Conservation (phyloP, 805 yeast genomes). For the Schwanniomyces polymorphus region DNA sequence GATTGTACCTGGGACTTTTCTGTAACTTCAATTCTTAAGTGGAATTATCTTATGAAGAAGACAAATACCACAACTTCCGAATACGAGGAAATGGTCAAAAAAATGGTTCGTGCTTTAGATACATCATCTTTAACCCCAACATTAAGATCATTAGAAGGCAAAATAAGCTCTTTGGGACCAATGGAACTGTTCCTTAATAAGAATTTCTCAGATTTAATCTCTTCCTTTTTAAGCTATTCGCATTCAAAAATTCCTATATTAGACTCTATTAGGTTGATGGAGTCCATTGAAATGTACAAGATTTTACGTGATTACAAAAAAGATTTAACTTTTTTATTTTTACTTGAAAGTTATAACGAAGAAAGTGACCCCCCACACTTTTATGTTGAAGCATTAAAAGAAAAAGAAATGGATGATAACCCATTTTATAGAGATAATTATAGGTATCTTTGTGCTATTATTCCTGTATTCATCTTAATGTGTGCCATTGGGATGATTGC, state of each 20-base stretch:
- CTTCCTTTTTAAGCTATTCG: slow-evolving; percentile 30
- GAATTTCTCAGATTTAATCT: slow-evolving; percentile 17
- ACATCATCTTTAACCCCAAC: not conserved
- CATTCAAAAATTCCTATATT: slow-evolving; percentile 34
- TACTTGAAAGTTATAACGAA: slow-evolving; percentile 12
- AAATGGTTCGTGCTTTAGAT: slow-evolving; percentile 14
- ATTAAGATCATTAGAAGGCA: slow-evolving; percentile 11
- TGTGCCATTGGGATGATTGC: slow-evolving; percentile 35
- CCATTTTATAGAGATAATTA: slow-evolving; percentile 18
- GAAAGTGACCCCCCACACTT: slow-evolving; percentile 6
- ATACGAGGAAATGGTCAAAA: slow-evolving; percentile 6
- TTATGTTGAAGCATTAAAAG: slow-evolving; percentile 12
- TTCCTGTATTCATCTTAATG: slow-evolving; percentile 25
- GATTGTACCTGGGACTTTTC: slow-evolving; percentile 35
- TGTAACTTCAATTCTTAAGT: slow-evolving; percentile 24
- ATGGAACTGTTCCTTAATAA: slow-evolving; percentile 19
- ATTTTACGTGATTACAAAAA: slow-evolving; percentile 17
- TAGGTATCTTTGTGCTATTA: slow-evolving; percentile 15
- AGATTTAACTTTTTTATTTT: slow-evolving; percentile 14
- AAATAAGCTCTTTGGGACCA: slow-evolving; percentile 7
- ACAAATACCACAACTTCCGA: slow-evolving; percentile 10
- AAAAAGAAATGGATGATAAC: slow-evolving; percentile 14
- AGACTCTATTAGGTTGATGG: slow-evolving; percentile 28
- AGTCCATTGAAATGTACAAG: slow-evolving; percentile 25
- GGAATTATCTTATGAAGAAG: slow-evolving; percentile 21